Percentiles rank a stretch among this genome's conserved stretches.
These are phyloP conservation scores for Penicillium sp. DNA, from an alignment of 2,329 filamentous ascomycete genomes.

Conservation along the genomic window DNA sequence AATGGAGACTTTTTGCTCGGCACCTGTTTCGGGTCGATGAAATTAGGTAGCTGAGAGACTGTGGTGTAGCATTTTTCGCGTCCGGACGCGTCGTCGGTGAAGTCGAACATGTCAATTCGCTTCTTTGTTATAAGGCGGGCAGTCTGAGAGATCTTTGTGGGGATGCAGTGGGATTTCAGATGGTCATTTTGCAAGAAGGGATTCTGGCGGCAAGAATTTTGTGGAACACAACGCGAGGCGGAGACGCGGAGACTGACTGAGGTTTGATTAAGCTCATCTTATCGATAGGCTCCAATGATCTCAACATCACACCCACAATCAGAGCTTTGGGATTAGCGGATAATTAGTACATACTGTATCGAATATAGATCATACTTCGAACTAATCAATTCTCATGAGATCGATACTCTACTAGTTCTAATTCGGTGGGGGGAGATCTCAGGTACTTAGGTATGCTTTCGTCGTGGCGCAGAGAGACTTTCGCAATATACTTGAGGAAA, in stretches of 20 bases:
- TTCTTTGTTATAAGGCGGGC: neutral
- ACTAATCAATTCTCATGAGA: neutral
- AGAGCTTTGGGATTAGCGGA: neutral
- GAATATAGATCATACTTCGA: neutral
- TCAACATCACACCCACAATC: conserved; percentile 18
- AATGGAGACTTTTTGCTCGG: conserved; percentile 80
- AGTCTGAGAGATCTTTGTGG: neutral
- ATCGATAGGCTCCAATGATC: conserved; percentile 26
- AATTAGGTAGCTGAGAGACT: conserved; percentile 67
- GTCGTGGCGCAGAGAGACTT: neutral
- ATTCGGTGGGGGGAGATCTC: neutral
- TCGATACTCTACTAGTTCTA: too few species aligned
- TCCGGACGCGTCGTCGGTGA: conserved; percentile 46
- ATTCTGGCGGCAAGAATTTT: conserved; percentile 6
- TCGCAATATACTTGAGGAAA: neutral
- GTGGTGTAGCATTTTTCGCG: conserved; percentile 74
- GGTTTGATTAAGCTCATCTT: conserved; percentile 28
- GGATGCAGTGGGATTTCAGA: neutral
- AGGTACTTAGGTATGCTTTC: neutral
- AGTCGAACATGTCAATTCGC: conserved; percentile 49
- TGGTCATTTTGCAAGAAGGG: neutral
- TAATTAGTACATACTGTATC: too few species aligned
- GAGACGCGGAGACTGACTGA: conserved; percentile 15
- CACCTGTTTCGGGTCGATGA: conserved; percentile 72
- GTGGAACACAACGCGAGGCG: conserved; percentile 11